Evolutionary conservation across 2,329 filamentous ascomycete species (phyloP), one percentile per base, ranked within the genome.

Genomic region (Dryadomyces quercivorus): DNA sequence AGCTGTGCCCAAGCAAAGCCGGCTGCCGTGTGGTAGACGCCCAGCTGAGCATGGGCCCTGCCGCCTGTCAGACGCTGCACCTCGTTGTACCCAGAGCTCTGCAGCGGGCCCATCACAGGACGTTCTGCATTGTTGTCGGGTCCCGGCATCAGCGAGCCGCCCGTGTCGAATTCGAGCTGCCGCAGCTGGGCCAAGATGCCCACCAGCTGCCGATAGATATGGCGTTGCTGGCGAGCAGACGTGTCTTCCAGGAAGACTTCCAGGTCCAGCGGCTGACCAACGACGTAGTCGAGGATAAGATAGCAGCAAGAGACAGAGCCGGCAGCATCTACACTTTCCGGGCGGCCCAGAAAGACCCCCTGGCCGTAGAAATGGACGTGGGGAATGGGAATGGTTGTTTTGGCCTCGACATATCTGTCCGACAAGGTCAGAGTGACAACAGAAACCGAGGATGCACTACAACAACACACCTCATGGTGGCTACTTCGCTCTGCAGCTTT

Each of bases 401-500:
- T 57, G 15, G 40, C 40, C 45, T 59, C 46, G 12, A 65, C 52
- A 50, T 61, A 64, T 49, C 62, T 63, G 12, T 3, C 20, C 1
- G 16, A 43, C 12, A 9, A 10, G 18, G 42, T 42, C 15, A 48
- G n/a, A 20, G 42, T 20, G n/a, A 40, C 15, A 5, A 20, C 55
- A 34, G 15, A 53, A 34, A 48, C 44, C n/a, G 38, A 22, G 15
- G 8, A 22, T 36, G 21, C 26, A 42, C 42, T 4, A 16, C 22
- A 26, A 3, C 42, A 26, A 36, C 42, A 36, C 40, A 56, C 58
- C 54, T 52, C 21, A 64, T 56, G 2, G 62, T 64, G 3, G 60
- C 52, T 10, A 64, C 61, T 51, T 65, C 63, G 44, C 61, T 65
- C 43, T 59, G 51, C 20, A 65, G 36, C 55, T 65, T 65, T 18